phyloP scores from a whole-genome alignment of 768 basidiomycete species.

The Leccinum barrowsii region DNA sequence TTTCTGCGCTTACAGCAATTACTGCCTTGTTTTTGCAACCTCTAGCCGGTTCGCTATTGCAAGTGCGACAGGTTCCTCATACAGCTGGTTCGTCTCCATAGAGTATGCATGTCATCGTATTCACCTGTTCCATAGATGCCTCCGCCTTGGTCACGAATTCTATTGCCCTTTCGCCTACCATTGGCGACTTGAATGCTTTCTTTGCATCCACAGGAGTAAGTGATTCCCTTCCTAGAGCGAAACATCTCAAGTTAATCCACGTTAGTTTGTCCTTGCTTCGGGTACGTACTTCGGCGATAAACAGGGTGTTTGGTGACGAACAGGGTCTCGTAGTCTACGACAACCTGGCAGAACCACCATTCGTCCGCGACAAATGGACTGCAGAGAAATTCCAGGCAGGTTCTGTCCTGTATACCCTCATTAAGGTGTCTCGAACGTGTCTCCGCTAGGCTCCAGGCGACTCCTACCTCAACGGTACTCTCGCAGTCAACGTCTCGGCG shows the following conservation, averaged over 20 bases:
- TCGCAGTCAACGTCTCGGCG: slow-evolving; percentile 52
- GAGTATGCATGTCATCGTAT: slow-evolving; percentile 6
- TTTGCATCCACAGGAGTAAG: slow-evolving; percentile 57
- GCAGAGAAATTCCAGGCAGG: slow-evolving; percentile 48
- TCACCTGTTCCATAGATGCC: slow-evolving; percentile 27
- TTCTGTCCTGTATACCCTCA: not conserved
- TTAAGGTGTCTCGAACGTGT: not conserved
- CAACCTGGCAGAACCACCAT: slow-evolving; percentile 54
- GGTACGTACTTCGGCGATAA: slow-evolving; percentile 10
- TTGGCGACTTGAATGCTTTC: slow-evolving; percentile 48
- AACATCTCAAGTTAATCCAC: slow-evolving; percentile 16
- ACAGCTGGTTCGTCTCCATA: slow-evolving; percentile 5
- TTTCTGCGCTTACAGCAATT: slow-evolving; percentile 49
- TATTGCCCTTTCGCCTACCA: slow-evolving; percentile 45
- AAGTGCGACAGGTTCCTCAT: slow-evolving; percentile 21
- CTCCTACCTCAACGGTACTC: slow-evolving; percentile 47
- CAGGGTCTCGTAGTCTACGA: slow-evolving; percentile 27
- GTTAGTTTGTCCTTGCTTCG: slow-evolving; percentile 32
- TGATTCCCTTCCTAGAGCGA: slow-evolving; percentile 1
- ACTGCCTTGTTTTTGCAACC: slow-evolving; percentile 52
- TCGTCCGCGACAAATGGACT: slow-evolving; percentile 50
- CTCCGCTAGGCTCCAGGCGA: slow-evolving; percentile 40
- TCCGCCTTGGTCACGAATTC: slow-evolving; percentile 39
- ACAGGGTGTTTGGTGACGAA: too few species aligned
- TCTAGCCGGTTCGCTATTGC: slow-evolving; percentile 42